Conservation (phyloP, 2,329 filamentous ascomycete genomes). For the Dactylonectria estremocensis region DNA sequence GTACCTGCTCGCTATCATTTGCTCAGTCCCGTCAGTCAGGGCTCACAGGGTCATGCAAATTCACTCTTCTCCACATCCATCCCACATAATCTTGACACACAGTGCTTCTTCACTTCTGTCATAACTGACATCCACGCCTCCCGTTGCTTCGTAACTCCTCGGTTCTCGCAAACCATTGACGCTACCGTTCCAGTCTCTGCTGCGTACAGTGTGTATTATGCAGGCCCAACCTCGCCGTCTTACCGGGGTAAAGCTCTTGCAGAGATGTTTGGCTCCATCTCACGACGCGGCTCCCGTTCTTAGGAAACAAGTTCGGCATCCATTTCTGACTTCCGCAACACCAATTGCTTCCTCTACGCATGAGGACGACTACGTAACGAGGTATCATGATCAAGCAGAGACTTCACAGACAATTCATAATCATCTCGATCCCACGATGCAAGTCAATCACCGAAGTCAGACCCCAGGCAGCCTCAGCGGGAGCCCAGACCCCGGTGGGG, state of each 20-base stretch:
- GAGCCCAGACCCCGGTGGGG: slow-evolving; percentile 41
- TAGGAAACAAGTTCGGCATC: background rate
- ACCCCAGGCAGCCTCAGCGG: slow-evolving; percentile 41
- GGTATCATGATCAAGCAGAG: slow-evolving; percentile 10
- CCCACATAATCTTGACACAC: slow-evolving; percentile 32
- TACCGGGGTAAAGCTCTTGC: background rate
- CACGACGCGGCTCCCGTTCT: background rate
- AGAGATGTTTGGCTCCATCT: slow-evolving; percentile 8
- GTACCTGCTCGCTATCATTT: slow-evolving; percentile 1
- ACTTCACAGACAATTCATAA: slow-evolving; percentile 29
- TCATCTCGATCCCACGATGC: slow-evolving; percentile 39
- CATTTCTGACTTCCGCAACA: slow-evolving; percentile 17
- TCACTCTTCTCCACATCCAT: slow-evolving; percentile 20
- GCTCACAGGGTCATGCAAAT: slow-evolving; percentile 27
- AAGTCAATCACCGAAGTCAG: slow-evolving; percentile 44
- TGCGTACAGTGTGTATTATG: too few relatives aligned
- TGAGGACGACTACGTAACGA: background rate
- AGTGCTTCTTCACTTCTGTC: slow-evolving; percentile 13
- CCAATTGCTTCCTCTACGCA: slow-evolving; percentile 7
- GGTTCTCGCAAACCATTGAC: slow-evolving; percentile 9
- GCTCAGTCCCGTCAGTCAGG: slow-evolving; percentile 20
- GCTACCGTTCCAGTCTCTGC: slow-evolving; percentile 2
- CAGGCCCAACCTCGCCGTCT: background rate
- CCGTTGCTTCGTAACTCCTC: slow-evolving; percentile 13
- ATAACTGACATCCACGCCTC: slow-evolving; percentile 28